Percentiles rank a stretch among this genome's conserved stretches.
These are phyloP conservation scores for Kluyveromyces nonfermentans DNA, from an alignment of 805 yeast species.

Conservation along the genomic window DNA sequence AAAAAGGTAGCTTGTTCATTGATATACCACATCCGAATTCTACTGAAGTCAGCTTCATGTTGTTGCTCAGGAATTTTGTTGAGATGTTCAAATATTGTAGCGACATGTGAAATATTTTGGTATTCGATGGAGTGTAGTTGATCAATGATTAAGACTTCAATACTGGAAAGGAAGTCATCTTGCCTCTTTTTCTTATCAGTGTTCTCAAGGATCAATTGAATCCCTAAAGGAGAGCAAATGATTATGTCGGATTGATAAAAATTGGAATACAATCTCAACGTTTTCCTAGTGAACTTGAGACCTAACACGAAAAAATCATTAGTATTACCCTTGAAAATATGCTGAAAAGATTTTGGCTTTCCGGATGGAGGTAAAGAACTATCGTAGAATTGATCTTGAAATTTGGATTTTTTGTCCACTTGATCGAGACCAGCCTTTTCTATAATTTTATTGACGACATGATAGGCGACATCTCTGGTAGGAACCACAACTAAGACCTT, in stretches of 20 bases:
- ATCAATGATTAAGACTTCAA: slow-evolving; percentile 74
- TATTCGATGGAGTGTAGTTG: slow-evolving; percentile 77
- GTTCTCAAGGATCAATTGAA: slow-evolving; percentile 68
- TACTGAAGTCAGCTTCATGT: slow-evolving; percentile 79
- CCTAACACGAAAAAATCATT: slow-evolving; percentile 90
- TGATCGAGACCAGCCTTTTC: slow-evolving; percentile 59
- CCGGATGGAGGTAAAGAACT: slow-evolving; percentile 36
- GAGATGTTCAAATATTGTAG: slow-evolving; percentile 54
- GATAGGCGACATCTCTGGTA: slow-evolving; percentile 68
- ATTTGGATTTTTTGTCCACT: slow-evolving; percentile 72
- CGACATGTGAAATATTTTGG: slow-evolving; percentile 90
- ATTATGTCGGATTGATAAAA: slow-evolving; percentile 81
- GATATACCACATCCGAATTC: slow-evolving; percentile 87
- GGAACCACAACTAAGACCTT: slow-evolving; percentile 78
- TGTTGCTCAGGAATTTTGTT: slow-evolving; percentile 72
- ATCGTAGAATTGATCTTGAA: slow-evolving; percentile 57
- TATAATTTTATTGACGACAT: slow-evolving; percentile 54
- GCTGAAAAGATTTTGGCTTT: slow-evolving; percentile 79
- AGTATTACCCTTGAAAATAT: slow-evolving; percentile 76
- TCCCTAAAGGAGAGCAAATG: slow-evolving; percentile 85
- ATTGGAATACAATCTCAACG: slow-evolving; percentile 73
- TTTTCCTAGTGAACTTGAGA: slow-evolving; percentile 80
- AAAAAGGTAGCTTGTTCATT: slow-evolving; percentile 67
- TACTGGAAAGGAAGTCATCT: slow-evolving; percentile 77
- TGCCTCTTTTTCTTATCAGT: slow-evolving; percentile 48